Evolutionary conservation across 805 yeast genomes (phyloP), one percentile per base, ranked within the genome.

Genomic region (Middelhovenomyces tepae): DNA sequence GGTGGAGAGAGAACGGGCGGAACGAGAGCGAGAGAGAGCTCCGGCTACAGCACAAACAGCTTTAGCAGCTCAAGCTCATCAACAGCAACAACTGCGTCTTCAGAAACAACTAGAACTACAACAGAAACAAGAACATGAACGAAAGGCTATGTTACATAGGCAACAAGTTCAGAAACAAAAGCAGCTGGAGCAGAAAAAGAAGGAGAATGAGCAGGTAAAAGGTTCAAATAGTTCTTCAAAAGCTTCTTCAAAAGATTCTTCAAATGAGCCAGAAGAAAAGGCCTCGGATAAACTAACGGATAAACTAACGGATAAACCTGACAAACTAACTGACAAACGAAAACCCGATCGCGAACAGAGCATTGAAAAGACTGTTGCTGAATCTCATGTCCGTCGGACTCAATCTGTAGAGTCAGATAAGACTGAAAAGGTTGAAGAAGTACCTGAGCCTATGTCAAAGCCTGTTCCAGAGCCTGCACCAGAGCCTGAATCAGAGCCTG

Each of bases 21-120:
- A 20, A 20, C 22, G 10, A 16, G 31, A 28, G 31, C 11, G 11
- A 35, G 44, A 13, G 39, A 46, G 26, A 62, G 56, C 38, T 48
- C 51, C 32, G 31, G 40, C n/a, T 37, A 41, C 21, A 34, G 20
- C 16, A 13, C 16, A 29, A 22, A 22, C 34, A 35, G 16, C 39
- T 32, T 22, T 32, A 35, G 29, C 31, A 26, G 16, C 25, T 10
- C 38, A 38, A 30, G 22, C 28, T 30, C 42, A 39, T 7, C 44
- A 44, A 34, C 40, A 38, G 25, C 44, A 43, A 26, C 44, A 42
- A 31, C 32, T 42, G 27, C 34, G 31, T 22, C 28, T 41, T 16
- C 44, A 47, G 37, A 27, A 43, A 34, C 42, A 46, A 35, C 32
- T 35, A 29, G 45, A 34, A 11, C 31, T 38, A 21, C 43, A 39